Evolutionary conservation across 2,329 filamentous ascomycete genomes (phyloP), one percentile per base, ranked within the genome.

Genomic region (Verticillium zaregamsianum): DNA sequence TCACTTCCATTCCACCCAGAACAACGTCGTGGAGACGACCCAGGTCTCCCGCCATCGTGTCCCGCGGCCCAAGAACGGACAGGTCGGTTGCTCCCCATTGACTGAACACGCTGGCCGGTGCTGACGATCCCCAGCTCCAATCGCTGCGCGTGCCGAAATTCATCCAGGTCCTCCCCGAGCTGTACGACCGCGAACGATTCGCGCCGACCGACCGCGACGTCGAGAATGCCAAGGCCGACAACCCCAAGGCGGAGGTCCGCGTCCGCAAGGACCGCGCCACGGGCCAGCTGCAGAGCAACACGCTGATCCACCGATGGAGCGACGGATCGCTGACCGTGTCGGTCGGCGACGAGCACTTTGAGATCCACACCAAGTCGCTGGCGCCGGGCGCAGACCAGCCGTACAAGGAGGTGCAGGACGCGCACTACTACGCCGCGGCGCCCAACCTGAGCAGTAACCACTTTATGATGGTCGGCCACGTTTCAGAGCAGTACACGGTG

Each of bases 281-380:
- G 1, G 82, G 84, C 57, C 79, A 86, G 64, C 79, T 93, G 14
- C 86, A 90, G 71, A 93, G 90, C 70, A 94, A 94, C 71, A 85
- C 91, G 2, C 84, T 88, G 65, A 78, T 94, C 33, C 86, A 91
- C 70, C 85, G 85, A 67, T 94, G 91, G 91, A 92, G 88, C 64
- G 91, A 94, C 70, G 91, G 91, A 32, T 92, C 89, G 4, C 78
- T 91, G 17, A 93, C 90, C 12, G 79, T 94, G 28, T 86, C 89
- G n/a, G 80, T 93, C 28, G 91, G 90, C 15, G 87, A 86, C 63
- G 86, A 88, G 65, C 90, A 93, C 69, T 93, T 89, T 78, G 89
- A 92, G 69, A 82, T 93, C 55, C 82, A 87, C 65, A 87, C 85
- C 68, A 92, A 91, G 74, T 76, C 81, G 28, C 84, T 93, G 57